Conservation (phyloP, 176 grass and related monocot genomes). For the Oryza longistaminata region DNA sequence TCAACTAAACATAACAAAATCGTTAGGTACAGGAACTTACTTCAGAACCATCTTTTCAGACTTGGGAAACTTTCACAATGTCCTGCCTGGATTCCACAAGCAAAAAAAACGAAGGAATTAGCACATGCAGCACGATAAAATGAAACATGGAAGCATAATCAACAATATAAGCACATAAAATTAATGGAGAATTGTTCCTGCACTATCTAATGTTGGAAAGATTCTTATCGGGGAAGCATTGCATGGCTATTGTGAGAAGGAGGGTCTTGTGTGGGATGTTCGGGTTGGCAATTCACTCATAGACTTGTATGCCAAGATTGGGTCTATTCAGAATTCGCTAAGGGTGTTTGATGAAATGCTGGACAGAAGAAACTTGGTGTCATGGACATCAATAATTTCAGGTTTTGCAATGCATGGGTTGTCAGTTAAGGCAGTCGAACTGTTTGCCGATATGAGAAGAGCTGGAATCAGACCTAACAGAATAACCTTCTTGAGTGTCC, state of each 20-base stretch:
- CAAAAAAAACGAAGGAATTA: not conserved
- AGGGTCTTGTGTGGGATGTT: conserved; percentile 40
- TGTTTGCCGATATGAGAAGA: conserved; percentile 54
- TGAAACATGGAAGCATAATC: not conserved
- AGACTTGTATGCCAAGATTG: conserved; percentile 65
- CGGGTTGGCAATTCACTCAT: conserved; percentile 63
- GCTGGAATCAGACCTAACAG: conserved; percentile 48
- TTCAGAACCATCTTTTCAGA: conserved; percentile 78
- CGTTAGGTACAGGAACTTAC: conserved; percentile 41
- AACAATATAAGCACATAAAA: not conserved
- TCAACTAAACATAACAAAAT: not conserved
- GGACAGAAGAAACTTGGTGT: conserved; percentile 56
- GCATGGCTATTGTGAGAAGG: conserved; percentile 53
- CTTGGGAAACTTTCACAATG: conserved; percentile 38
- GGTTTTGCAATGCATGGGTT: conserved; percentile 57
- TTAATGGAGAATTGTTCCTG: conserved; percentile 23
- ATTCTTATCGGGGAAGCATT: conserved; percentile 35
- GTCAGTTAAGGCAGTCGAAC: conserved; percentile 44
- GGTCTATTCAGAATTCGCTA: conserved; percentile 44
- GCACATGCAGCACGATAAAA: not conserved
- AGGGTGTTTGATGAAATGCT: conserved; percentile 52
- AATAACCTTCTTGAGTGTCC: conserved; percentile 60
- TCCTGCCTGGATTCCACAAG: conserved; percentile 1
- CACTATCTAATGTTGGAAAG: conserved; percentile 45
- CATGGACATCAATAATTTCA: conserved; percentile 74